A percentile compares a stretch with the other conserved stretches of the same genome.
phyloP scores from a whole-genome alignment of 1,284 basidiomycete species.

The Pholiota adiposa region DNA sequence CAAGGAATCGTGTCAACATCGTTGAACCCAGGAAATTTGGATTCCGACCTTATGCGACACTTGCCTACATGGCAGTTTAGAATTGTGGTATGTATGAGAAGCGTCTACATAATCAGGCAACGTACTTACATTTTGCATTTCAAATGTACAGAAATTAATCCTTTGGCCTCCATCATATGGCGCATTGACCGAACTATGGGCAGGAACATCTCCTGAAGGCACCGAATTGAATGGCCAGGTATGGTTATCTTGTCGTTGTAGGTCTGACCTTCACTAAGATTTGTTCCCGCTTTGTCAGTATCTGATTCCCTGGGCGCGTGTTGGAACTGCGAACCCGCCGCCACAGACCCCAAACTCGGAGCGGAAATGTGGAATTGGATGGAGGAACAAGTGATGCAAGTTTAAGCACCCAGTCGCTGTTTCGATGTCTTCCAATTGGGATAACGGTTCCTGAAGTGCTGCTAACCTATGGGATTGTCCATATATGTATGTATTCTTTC shows the following conservation, averaged over 20 bases:
- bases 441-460: not conserved
- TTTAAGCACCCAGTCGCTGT: not conserved
- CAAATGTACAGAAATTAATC: constrained; percentile 23
- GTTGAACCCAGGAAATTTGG: constrained; percentile 52
- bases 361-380: constrained; percentile 43
- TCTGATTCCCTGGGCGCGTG: constrained; percentile 50
- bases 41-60: constrained; percentile 46
- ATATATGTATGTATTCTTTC: not conserved
- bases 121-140: not conserved
- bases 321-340: constrained; percentile 33
- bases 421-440: not conserved
- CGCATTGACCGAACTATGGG: constrained; percentile 52
- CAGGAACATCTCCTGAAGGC: constrained; percentile 45
- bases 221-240: constrained; percentile 44
- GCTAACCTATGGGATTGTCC: not conserved
- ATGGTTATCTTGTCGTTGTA: constrained; percentile 1
- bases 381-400: constrained; percentile 38
- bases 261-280: not conserved
- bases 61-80: constrained; percentile 14
- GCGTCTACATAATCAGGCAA: not conserved
- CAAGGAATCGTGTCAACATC: constrained; percentile 55
- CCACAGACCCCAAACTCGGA: constrained; percentile 38
- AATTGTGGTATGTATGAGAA: constrained; percentile 10
- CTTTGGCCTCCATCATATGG: constrained; percentile 35
- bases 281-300: constrained; percentile 34